These are phyloP conservation scores for Lactarius indigo DNA, from an alignment of 768 basidiomycete genomes.

Conservation along the genomic window DNA sequence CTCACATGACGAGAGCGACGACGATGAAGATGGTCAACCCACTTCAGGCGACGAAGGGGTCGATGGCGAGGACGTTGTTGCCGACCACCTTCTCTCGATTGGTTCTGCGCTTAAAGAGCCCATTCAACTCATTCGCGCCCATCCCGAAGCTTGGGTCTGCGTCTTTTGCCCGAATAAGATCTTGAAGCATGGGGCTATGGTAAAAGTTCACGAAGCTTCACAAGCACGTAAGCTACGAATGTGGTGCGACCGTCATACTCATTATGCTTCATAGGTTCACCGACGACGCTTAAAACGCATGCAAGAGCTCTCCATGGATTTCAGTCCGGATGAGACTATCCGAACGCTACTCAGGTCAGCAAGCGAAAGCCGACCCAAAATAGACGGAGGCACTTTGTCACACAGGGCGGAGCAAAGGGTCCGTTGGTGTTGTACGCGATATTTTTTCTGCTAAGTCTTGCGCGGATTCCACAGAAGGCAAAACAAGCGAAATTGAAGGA, in stretches of 20 bases:
- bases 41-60: conserved; percentile 29
- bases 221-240: conserved; percentile 49
- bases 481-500: conserved; percentile 43
- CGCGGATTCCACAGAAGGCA: conserved; percentile 39
- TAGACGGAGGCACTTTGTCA: conserved; percentile 35
- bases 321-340: conserved; percentile 46
- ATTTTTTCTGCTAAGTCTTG: background rate
- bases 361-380: conserved; percentile 3
- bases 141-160: conserved; percentile 57
- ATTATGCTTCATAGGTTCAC: conserved; percentile 49
- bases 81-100: conserved; percentile 48
- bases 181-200: conserved; percentile 59
- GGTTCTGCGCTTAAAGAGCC: conserved; percentile 60
- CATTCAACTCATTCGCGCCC: conserved; percentile 53
- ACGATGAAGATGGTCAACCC: conserved; percentile 23
- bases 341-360: conserved; percentile 34
- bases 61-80: conserved; percentile 29
- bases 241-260: background rate
- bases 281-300: conserved; percentile 56
- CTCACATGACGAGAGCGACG: conserved; percentile 34
- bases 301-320: conserved; percentile 37
- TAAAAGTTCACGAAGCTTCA: conserved; percentile 54
- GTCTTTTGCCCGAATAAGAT: conserved; percentile 68
- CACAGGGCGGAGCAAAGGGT: conserved; percentile 66
- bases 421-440: conserved; percentile 22